Evolutionary conservation across 2,329 filamentous ascomycete genomes (phyloP).

Genomic region (Erysiphe neolycopersici): DNA sequence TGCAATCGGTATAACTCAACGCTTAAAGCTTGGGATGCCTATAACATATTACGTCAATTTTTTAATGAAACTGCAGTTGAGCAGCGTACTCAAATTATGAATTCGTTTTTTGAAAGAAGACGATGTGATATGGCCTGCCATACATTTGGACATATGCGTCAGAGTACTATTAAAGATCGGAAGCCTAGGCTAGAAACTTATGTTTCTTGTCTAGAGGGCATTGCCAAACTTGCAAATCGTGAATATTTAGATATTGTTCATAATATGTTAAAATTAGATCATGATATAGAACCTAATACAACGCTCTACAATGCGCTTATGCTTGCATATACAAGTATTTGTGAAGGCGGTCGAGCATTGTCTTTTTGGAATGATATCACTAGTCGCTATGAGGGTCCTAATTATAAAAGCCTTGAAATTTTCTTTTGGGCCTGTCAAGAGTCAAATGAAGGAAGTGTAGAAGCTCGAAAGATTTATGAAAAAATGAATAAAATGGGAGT

Average conservation of each 20-base stretch:
- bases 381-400: conserved; percentile 63
- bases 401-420: conserved; percentile 52
- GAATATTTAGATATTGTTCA: conserved; percentile 51
- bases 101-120: conserved; percentile 49
- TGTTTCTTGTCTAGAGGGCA: conserved; percentile 47
- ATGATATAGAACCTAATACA: conserved; percentile 51
- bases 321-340: conserved; percentile 53
- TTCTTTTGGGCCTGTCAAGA: conserved; percentile 56
- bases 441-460: conserved; percentile 27
- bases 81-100: conserved; percentile 48
- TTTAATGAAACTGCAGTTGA: conserved; percentile 38
- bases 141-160: conserved; percentile 86
- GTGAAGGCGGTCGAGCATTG: conserved; percentile 36
- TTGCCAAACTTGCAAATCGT: conserved; percentile 30
- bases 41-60: conserved; percentile 36
- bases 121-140: conserved; percentile 65
- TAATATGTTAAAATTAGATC: conserved; percentile 86
- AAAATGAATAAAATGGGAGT: conserved; percentile 51
- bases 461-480: conserved; percentile 41
- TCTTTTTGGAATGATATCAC: conserved; percentile 67
- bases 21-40: conserved; percentile 34
- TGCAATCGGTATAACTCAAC: conserved; percentile 33
- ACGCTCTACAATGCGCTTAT: conserved; percentile 62
- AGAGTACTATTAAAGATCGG: conserved; percentile 32
- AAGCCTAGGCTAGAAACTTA: conserved; percentile 54